Evolutionary conservation across 371 early-diverging fungal species (phyloP).

Genomic region (Furculomyces boomerangus): DNA sequence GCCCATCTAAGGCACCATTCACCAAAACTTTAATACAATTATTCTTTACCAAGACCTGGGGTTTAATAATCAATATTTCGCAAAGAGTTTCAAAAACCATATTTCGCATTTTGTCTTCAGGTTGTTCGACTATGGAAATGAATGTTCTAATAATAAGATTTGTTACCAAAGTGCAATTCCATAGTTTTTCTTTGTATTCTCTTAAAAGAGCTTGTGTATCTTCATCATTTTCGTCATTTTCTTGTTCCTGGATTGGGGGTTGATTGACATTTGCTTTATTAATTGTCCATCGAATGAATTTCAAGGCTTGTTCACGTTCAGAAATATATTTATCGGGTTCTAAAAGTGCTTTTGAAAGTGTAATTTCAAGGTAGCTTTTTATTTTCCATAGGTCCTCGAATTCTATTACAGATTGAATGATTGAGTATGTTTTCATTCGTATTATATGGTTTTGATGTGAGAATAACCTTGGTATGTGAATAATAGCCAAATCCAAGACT

Average conservation of each 20-base stretch:
- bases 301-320: constrained; percentile 23
- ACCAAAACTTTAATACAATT: constrained; percentile 18
- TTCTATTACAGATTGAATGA: constrained; percentile 10
- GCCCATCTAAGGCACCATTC: constrained; percentile 19
- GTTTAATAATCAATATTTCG: constrained; percentile 15
- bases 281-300: constrained; percentile 22
- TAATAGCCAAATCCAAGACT: not conserved
- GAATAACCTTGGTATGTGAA: constrained; percentile 9
- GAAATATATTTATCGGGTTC: constrained; percentile 8
- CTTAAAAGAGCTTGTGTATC: no score
- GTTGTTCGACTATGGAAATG: constrained; percentile 20
- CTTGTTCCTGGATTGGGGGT: no score
- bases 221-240: no score
- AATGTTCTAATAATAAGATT: constrained; percentile 13
- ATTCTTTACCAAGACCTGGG: constrained; percentile 11
- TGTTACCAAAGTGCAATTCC: constrained; percentile 2
- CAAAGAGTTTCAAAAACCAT: constrained; percentile 21
- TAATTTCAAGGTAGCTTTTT: constrained; percentile 14
- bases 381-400: constrained; percentile 7
- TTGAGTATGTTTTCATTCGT: constrained; percentile 14
- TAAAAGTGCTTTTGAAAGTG: constrained; percentile 11
- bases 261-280: no score
- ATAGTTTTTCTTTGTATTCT: not conserved
- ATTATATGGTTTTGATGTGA: constrained; percentile 16
- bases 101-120: constrained; percentile 17